Evolutionary conservation across 1,139 yeast species (phyloP).

Genomic region (Hansenula lynferdii): DNA sequence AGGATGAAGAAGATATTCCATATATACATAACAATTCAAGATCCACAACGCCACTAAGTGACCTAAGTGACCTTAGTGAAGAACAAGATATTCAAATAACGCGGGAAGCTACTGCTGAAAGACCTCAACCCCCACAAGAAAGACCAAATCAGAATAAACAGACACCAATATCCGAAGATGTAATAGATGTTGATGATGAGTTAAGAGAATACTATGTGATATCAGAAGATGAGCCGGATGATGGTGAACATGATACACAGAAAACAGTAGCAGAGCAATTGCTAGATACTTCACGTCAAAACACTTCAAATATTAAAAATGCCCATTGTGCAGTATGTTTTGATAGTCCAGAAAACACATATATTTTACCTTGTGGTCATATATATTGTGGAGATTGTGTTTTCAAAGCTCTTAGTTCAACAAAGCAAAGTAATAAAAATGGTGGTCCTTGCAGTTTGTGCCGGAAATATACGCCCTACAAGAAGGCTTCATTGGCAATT

Average conservation of each 20-base stretch:
- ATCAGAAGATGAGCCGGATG: constrained; percentile 14
- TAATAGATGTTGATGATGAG: constrained; percentile 1
- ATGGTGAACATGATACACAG: constrained; percentile 8
- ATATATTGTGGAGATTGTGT: constrained; percentile 47
- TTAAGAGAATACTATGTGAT: constrained; percentile 16
- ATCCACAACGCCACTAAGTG: constrained; percentile 14
- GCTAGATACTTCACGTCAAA: constrained; percentile 21
- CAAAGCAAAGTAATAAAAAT: constrained; percentile 27
- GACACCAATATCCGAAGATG: not conserved
- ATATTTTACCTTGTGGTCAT: constrained; percentile 51
- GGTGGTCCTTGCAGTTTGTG: constrained; percentile 47
- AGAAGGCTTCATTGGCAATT: constrained; percentile 24
- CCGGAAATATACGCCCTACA: constrained; percentile 35
- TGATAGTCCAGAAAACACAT: constrained; percentile 42
- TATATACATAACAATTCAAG: constrained; percentile 18
- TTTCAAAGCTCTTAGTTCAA: constrained; percentile 41
- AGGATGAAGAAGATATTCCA: constrained; percentile 23
- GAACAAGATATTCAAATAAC: not conserved
- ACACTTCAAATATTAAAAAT: constrained; percentile 26
- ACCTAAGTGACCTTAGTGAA: constrained; percentile 4
- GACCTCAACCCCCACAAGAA: not conserved
- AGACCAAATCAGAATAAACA: no score
- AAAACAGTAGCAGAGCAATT: constrained; percentile 25
- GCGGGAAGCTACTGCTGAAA: not conserved
- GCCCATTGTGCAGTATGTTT: constrained; percentile 49